Evolutionary conservation across 306 rosid species (phyloP).

Genomic region (Trichosanthes cucumerina): DNA sequence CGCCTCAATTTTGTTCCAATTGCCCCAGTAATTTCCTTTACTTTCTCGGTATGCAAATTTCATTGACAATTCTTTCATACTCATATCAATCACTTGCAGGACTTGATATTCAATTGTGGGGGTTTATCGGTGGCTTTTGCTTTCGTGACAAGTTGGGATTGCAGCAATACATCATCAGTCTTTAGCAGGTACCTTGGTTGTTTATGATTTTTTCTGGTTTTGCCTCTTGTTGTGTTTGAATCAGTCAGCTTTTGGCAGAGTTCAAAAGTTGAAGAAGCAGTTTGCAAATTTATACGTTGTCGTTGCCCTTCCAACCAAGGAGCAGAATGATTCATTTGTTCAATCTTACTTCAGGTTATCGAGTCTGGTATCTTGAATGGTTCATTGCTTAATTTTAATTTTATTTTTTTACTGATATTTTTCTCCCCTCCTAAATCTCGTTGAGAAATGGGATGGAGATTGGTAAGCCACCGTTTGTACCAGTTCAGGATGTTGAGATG

Average conservation of each 20-base stretch:
- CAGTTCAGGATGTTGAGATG: slow-evolving; percentile 80
- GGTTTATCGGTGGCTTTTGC: slow-evolving; percentile 75
- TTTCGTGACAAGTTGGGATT: slow-evolving; percentile 63
- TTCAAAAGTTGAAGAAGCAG: slow-evolving; percentile 54
- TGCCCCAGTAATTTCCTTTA: slow-evolving; percentile 40
- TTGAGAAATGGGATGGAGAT: slow-evolving; percentile 60
- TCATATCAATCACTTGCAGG: slow-evolving; percentile 31
- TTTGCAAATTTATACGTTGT: slow-evolving; percentile 62
- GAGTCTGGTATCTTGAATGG: slow-evolving; percentile 7
- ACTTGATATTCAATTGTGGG: slow-evolving; percentile 89
- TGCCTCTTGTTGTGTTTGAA: neutral
- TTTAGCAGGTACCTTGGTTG: slow-evolving; percentile 41
- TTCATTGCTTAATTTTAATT: neutral
- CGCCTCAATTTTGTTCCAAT: slow-evolving; percentile 64
- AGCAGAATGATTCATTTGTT: slow-evolving; percentile 52
- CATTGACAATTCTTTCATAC: neutral
- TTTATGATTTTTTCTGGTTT: slow-evolving; percentile 3
- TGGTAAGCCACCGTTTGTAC: slow-evolving; percentile 84
- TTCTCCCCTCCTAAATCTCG: neutral
- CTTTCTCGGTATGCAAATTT: neutral
- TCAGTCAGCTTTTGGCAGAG: slow-evolving; percentile 33
- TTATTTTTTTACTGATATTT: neutral
- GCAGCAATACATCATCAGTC: slow-evolving; percentile 27
- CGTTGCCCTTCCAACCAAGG: slow-evolving; percentile 44
- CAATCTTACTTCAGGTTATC: slow-evolving; percentile 71